phyloP scores from a whole-genome alignment of 306 rosid species.

The Prosopis cineraria region DNA sequence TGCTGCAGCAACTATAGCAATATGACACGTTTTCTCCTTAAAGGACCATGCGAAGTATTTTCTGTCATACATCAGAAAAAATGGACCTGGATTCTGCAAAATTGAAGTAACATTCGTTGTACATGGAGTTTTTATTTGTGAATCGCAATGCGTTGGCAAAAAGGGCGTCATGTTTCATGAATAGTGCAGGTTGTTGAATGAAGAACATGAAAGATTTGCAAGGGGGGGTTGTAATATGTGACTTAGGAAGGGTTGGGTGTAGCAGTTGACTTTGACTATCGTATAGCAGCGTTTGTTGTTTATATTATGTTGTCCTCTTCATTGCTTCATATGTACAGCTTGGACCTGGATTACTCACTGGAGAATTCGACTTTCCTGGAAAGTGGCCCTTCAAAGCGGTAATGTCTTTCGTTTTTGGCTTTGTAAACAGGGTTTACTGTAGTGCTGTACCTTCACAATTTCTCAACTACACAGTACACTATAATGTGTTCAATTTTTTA shows the following conservation, averaged over 20 bases:
- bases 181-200: background rate
- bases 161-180: background rate
- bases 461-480: background rate
- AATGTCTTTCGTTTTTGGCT: constrained; percentile 19
- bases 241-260: background rate
- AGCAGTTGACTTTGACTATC: background rate
- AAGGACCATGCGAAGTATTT: background rate
- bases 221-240: background rate
- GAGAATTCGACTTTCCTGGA: constrained; percentile 53
- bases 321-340: constrained; percentile 43
- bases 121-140: background rate
- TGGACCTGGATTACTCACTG: constrained; percentile 57
- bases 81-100: background rate
- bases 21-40: background rate
- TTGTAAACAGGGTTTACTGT: constrained; percentile 5
- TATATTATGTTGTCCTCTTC: constrained; percentile 9
- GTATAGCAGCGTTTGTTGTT: background rate
- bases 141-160: background rate
- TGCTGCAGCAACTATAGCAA: background rate
- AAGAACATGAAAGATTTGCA: background rate
- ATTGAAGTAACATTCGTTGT: background rate
- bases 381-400: constrained; percentile 72
- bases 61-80: background rate
- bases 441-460: background rate
- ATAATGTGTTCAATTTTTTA: background rate